Conservation (phyloP, 164 flowering plant genomes). For the Aristolochia fimbriata region DNA sequence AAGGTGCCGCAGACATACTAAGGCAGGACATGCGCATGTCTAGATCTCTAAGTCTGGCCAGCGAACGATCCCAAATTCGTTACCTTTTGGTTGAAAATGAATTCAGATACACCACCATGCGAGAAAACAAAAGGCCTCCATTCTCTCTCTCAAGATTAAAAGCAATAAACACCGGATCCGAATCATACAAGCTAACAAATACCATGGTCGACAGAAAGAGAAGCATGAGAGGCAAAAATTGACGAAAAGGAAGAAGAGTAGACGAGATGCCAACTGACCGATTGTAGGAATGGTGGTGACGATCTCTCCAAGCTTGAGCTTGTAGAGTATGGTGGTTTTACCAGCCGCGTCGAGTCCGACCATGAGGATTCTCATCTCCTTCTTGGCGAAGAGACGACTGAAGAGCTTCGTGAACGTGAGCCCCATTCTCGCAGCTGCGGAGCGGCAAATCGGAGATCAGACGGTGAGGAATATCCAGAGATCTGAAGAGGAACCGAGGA, state of each 20-base stretch:
- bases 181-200: too few relatives aligned
- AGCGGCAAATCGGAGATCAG: not conserved
- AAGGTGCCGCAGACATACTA: not conserved
- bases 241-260: not conserved
- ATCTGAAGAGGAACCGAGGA: not conserved
- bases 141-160: not conserved
- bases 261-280: not conserved
- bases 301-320: slow-evolving; percentile 18
- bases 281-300: slow-evolving; percentile 18
- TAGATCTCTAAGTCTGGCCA: too few relatives aligned
- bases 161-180: not conserved
- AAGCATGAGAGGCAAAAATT: not conserved
- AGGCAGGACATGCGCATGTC: not conserved
- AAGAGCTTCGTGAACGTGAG: slow-evolving; percentile 16
- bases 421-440: slow-evolving; percentile 9
- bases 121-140: slow-evolving; percentile 52
- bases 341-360: slow-evolving; percentile 20
- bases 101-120: slow-evolving; percentile 61
- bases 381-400: slow-evolving; percentile 17
- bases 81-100: slow-evolving; percentile 65
- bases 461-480: not conserved
- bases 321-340: slow-evolving; percentile 19
- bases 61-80: slow-evolving; percentile 9
- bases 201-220: too few relatives aligned
- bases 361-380: slow-evolving; percentile 18